Conservation (phyloP, 352 stramenopile species). For the Pythium scleroteichum region DNA sequence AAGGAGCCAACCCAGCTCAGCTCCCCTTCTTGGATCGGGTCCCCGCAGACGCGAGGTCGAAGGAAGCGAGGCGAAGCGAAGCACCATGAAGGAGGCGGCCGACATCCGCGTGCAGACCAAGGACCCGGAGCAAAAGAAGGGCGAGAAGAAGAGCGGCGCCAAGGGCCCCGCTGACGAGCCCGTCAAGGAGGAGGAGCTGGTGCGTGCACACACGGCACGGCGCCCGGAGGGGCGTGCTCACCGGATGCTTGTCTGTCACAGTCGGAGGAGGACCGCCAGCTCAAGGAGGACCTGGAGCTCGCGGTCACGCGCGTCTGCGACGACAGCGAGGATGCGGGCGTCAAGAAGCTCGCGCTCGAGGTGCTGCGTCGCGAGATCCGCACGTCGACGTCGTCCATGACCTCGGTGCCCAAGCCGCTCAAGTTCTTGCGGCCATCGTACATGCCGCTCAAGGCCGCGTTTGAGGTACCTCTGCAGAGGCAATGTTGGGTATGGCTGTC, state of each 20-base stretch:
- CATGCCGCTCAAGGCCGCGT: constrained; percentile 88
- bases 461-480: constrained; percentile 34
- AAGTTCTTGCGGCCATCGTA: constrained; percentile 99
- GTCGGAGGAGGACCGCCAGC: constrained; percentile 91
- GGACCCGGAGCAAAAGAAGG: constrained; percentile 51
- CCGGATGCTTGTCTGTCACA: constrained; percentile 22
- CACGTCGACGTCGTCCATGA: constrained; percentile 98
- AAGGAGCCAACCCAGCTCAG: constrained; percentile 8
- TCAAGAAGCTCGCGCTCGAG: constrained; percentile 92
- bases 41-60: constrained; percentile 17
- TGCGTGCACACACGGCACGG: constrained; percentile 26
- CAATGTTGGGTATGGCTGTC: no score
- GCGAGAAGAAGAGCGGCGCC: constrained; percentile 29
- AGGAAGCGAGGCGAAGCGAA: constrained; percentile 25
- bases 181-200: constrained; percentile 61
- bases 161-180: constrained; percentile 33
- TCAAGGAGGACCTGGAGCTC: constrained; percentile 93
- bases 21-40: constrained; percentile 23
- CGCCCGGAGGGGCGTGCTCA: neutral
- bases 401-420: constrained; percentile 98
- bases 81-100: constrained; percentile 71
- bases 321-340: constrained; percentile 49
- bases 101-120: constrained; percentile 60
- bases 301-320: constrained; percentile 84
- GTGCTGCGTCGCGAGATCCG: constrained; percentile 97